Evolutionary conservation across 768 basidiomycete species (phyloP).

Genomic region (Leccinum disarticulatum): DNA sequence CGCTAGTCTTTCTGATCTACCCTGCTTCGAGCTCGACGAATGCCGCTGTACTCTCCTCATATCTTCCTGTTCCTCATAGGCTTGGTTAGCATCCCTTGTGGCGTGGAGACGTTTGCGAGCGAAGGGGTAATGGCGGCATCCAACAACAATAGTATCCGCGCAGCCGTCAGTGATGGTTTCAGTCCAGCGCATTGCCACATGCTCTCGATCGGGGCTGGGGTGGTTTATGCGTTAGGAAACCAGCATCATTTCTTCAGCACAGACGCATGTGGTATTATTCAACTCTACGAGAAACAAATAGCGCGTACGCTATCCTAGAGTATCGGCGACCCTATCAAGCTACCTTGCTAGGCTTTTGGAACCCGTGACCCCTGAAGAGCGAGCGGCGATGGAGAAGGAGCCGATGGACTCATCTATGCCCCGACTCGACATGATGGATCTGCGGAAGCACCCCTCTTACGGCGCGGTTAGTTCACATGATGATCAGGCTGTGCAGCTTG

Average conservation of each 20-base stretch:
- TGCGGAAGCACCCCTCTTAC: conserved; percentile 68
- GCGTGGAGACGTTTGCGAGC: too few species aligned
- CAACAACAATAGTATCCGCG: too few species aligned
- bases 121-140: too few species aligned
- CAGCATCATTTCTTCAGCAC: conserved; percentile 79
- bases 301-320: conserved; percentile 78
- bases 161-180: too few species aligned
- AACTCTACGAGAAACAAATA: conserved; percentile 82
- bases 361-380: conserved; percentile 75
- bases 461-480: conserved; percentile 64
- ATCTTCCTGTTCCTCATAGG: conserved; percentile 85
- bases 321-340: conserved; percentile 71
- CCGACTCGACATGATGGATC: conserved; percentile 53
- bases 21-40: conserved; percentile 58
- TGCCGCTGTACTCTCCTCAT: conserved; percentile 73
- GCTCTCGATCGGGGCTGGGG: too few species aligned
- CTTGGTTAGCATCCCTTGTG: too few species aligned
- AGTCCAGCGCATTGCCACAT: too few species aligned
- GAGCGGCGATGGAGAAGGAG: conserved; percentile 66
- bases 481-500: conserved; percentile 70
- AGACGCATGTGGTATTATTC: conserved; percentile 83
- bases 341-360: conserved; percentile 81
- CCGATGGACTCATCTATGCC: conserved; percentile 33
- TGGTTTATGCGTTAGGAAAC: conserved; percentile 60
- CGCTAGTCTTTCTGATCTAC: conserved; percentile 66